Evolutionary conservation across 2,329 filamentous ascomycete genomes (phyloP).

Genomic region (Thielaviopsis populi): DNA sequence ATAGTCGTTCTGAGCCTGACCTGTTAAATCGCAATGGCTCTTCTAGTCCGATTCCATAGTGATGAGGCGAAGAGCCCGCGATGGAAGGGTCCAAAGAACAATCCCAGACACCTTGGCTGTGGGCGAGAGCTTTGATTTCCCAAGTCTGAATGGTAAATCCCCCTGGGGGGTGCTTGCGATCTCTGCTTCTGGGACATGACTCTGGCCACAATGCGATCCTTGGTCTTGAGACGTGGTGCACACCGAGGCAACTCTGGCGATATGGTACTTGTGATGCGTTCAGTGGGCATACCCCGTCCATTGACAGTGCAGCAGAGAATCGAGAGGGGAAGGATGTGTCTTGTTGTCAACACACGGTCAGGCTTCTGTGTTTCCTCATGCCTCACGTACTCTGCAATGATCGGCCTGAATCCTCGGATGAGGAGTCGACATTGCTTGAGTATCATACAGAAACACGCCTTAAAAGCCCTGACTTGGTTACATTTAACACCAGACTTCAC

Average conservation of each 20-base stretch:
- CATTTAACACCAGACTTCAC: conserved; percentile 27
- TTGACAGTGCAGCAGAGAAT: conserved; percentile 19
- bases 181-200: conserved; percentile 51
- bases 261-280: conserved; percentile 1
- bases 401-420: not conserved
- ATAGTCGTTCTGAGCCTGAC: conserved; percentile 39
- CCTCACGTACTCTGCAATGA: conserved; percentile 21
- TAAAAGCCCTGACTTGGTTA: conserved; percentile 31
- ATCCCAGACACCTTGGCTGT: conserved; percentile 41
- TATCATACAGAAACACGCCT: conserved; percentile 20
- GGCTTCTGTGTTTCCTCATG: conserved; percentile 25
- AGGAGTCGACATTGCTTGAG: conserved; percentile 23
- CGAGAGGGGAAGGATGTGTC: conserved; percentile 18
- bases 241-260: not conserved
- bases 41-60: conserved; percentile 27
- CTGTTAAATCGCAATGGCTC: conserved; percentile 40
- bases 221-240: conserved; percentile 1
- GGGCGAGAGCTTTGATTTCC: conserved; percentile 50
- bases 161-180: conserved; percentile 59
- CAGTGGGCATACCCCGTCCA: not conserved
- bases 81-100: conserved; percentile 33
- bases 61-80: conserved; percentile 24
- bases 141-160: conserved; percentile 59
- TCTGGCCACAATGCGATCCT: conserved; percentile 31
- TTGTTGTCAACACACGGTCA: conserved; percentile 37